A percentile compares a stretch with the other conserved stretches of the same genome.
Evolutionary conservation across 176 grass and related monocot species (phyloP).

Genomic region (Phyllostachys edulis): DNA sequence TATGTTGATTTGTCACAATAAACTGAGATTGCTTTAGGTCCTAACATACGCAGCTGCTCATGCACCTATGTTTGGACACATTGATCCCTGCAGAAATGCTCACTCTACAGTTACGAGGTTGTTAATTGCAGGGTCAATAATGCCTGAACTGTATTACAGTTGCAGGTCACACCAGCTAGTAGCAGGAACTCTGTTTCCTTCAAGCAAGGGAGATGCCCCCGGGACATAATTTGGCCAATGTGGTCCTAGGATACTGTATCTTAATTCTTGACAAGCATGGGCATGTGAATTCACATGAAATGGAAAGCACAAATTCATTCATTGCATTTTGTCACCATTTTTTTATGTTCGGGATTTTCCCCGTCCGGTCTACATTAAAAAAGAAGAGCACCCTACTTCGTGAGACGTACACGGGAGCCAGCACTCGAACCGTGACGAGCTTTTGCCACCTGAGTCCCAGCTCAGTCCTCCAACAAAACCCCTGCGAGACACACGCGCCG

Average conservation of each 20-base stretch:
- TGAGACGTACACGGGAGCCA: no score
- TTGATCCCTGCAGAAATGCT: no score
- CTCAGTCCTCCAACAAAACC: no score
- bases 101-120: no score
- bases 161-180: neutral
- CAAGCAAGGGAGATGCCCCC: neutral
- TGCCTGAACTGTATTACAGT: neutral
- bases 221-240: neutral
- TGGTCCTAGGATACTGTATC: neutral
- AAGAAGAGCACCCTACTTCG: no score
- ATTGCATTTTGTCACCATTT: neutral
- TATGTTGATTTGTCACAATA: neutral
- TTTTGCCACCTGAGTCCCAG: no score
- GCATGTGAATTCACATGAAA: neutral
- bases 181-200: neutral
- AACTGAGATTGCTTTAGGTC: neutral
- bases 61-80: no score
- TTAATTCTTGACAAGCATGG: neutral
- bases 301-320: neutral
- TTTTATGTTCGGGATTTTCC: no score
- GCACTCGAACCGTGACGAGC: no score
- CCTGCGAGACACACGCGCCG: no score
- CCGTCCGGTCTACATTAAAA: no score
- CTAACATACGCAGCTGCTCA: neutral
- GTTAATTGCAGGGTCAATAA: neutral